Percentiles rank a stretch among this genome's conserved stretches.
phyloP scores from a whole-genome alignment of 108 stramenopile species.

The Skeletonema tropicum region DNA sequence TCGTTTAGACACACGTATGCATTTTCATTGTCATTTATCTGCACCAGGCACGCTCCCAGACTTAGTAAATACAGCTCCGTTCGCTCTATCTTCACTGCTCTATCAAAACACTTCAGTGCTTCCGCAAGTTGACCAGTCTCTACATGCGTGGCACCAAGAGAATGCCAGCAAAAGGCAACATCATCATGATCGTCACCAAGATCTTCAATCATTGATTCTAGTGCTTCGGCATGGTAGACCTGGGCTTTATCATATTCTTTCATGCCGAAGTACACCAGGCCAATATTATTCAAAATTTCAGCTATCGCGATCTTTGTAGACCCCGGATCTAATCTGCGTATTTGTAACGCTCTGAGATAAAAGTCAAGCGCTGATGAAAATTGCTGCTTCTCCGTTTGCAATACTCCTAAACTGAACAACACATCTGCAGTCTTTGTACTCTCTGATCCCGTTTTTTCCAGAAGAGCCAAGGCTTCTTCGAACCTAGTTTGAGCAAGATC shows the following conservation, averaged over 20 bases:
- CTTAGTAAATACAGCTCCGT: conserved; percentile 44
- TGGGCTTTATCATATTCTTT: conserved; percentile 54
- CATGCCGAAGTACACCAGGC: conserved; percentile 47
- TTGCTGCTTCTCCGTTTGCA: conserved; percentile 44
- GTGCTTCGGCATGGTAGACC: conserved; percentile 47
- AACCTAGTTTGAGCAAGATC: conserved; percentile 37
- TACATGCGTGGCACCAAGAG: conserved; percentile 42
- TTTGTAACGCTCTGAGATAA: conserved; percentile 39
- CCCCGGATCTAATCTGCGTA: conserved; percentile 30
- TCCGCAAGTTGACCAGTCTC: conserved; percentile 29
- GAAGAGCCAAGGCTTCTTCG: conserved; percentile 35
- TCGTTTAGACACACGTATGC: conserved; percentile 47
- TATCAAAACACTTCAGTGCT: conserved; percentile 44
- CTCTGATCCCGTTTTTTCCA: conserved; percentile 23
- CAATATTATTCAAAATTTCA: conserved; percentile 55
- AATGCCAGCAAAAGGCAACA: conserved; percentile 53
- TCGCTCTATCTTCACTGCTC: conserved; percentile 46
- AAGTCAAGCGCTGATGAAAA: conserved; percentile 41
- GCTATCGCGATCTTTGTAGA: conserved; percentile 37
- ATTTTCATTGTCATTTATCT: conserved; percentile 48
- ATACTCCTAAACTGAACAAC: conserved; percentile 45
- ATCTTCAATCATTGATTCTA: conserved; percentile 46
- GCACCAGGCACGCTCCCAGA: conserved; percentile 42
- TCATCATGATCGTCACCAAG: conserved; percentile 49
- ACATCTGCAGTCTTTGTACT: conserved; percentile 34